Evolutionary conservation across 805 yeast species (phyloP), one percentile per base, ranked within the genome.

Genomic region (Candida germanica): DNA sequence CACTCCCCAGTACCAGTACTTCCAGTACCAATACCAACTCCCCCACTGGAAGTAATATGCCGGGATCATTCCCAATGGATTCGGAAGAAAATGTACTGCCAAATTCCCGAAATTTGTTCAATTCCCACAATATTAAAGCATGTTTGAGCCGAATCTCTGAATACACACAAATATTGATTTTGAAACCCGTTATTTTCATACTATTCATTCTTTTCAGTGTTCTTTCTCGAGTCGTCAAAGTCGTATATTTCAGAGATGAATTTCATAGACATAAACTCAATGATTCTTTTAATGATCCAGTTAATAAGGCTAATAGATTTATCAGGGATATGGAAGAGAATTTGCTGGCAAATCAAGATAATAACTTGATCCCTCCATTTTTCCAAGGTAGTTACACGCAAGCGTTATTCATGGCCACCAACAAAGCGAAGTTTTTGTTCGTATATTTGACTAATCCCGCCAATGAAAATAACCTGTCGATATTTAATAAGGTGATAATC

Each of bases 331-430:
- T 81, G 33, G 80, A 78, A 49, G 80, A 76, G 20, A 58, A 50
- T 33, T 35, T 37, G 35, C 4, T 35, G 31, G 35, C 38, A 8
- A 27, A 26, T n/a, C 33, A 44, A 44, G 11, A 26, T 7, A 28
- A 34, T 14, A 15, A 31, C 18, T 23, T 30, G 6, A 48, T 64
- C 35, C 70, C 71, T 34, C 73, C 60, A 34, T 80, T 85, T 47
- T 71, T 75, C 39, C 79, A 77, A 48, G 88, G 88, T 11, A 82
- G 94, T 23, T 91, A 88, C 59, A 78, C 89, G 1, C 81, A 82
- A 39, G 89, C 96, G 1, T 61, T 89, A 36, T 79, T 75, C 49
- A 65, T 71, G 49, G 83, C 93, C 23, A 82, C 84, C 34, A 66
- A 73, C 23, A 76, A 84, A 36, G 82, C 80, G 18, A 77, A 80